Evolutionary conservation across 2,329 filamentous ascomycete species (phyloP).

Genomic region (Botrytis galanthina): DNA sequence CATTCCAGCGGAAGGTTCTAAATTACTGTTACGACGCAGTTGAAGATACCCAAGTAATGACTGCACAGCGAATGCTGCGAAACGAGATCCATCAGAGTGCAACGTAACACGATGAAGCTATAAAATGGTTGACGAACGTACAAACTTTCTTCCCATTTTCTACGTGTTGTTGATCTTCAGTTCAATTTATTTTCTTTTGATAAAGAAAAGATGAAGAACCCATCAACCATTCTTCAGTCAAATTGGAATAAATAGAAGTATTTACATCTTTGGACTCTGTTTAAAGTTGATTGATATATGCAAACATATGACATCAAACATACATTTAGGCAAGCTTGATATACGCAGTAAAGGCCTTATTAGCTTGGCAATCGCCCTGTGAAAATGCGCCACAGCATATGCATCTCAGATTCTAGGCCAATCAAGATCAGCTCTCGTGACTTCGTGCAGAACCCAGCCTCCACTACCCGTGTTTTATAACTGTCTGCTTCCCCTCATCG

Average conservation of each 20-base stretch:
- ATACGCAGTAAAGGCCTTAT: not conserved
- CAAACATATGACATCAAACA: not conserved
- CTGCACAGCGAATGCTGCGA: not conserved
- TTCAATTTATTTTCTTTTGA: not conserved
- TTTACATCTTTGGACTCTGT: not conserved
- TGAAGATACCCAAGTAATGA: not conserved
- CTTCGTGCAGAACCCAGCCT: not conserved
- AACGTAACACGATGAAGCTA: not conserved
- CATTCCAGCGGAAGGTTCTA: not conserved
- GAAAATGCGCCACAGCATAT: not conserved
- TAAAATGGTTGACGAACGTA: not conserved
- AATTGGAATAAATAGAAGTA: not conserved
- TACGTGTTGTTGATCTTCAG: not conserved
- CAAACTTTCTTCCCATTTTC: not conserved
- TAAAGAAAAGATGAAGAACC: not conserved
- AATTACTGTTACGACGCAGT: no score
- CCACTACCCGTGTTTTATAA: not conserved
- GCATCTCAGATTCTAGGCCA: not conserved
- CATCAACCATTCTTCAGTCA: not conserved
- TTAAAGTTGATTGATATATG: not conserved
- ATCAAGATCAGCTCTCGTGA: slow-evolving; percentile 4
- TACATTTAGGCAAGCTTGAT: not conserved
- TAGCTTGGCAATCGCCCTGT: not conserved
- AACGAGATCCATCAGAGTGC: not conserved
- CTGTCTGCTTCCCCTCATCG: not conserved